Evolutionary conservation across 257 asterid genomes (phyloP).

Genomic region (Cruciata laevipes): DNA sequence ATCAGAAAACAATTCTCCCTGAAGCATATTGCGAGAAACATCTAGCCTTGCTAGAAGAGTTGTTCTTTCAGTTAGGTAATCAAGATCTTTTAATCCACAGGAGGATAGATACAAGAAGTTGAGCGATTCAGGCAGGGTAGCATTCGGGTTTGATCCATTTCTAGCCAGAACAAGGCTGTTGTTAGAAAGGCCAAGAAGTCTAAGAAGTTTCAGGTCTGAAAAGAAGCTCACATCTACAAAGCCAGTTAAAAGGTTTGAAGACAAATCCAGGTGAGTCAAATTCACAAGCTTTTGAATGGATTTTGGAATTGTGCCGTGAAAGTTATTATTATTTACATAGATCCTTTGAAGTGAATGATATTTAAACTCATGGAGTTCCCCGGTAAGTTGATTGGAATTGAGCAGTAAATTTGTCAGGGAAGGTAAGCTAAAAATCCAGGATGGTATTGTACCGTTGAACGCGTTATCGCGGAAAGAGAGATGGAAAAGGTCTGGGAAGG

Average conservation of each 20-base stretch:
- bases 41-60: not conserved
- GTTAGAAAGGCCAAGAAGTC: conserved; percentile 18
- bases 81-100: conserved; percentile 10
- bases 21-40: conserved; percentile 14
- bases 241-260: conserved; percentile 23
- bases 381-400: conserved; percentile 11
- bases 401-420: conserved; percentile 6
- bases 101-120: conserved; percentile 4
- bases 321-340: not conserved
- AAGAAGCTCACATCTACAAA: conserved; percentile 15
- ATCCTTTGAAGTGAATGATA: not conserved
- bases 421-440: conserved; percentile 19
- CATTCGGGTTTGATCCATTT: not conserved
- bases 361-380: conserved; percentile 19
- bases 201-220: conserved; percentile 17
- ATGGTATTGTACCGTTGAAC: conserved; percentile 15
- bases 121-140: conserved; percentile 10
- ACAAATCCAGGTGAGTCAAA: conserved; percentile 8
- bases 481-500: conserved; percentile 5
- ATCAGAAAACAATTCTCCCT: conserved; percentile 8
- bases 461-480: conserved; percentile 13
- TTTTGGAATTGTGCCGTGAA: conserved; percentile 21
- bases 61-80: not conserved
- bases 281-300: conserved; percentile 22
- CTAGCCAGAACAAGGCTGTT: conserved; percentile 15